Conservation (phyloP, 345 rosid genomes). For the Nasturtium officinale region DNA sequence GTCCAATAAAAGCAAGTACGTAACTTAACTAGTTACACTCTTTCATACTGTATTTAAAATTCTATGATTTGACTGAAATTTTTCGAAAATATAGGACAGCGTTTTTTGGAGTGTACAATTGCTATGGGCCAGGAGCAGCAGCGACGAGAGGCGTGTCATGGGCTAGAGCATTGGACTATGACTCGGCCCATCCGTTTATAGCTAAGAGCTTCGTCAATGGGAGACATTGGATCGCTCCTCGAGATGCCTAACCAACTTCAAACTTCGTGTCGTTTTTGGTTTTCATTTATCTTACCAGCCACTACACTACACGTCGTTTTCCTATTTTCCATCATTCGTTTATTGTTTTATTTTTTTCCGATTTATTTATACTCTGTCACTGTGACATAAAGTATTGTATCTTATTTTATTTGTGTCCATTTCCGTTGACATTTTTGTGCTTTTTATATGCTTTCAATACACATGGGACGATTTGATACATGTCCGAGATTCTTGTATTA, state of each 20-base stretch:
- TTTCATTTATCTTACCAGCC: not conserved
- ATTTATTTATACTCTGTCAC: not conserved
- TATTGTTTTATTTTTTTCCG: not conserved
- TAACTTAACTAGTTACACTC: not conserved
- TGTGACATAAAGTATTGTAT: not conserved
- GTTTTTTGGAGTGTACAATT: slow-evolving; percentile 87
- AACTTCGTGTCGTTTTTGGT: not conserved
- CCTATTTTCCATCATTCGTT: slow-evolving; percentile 17
- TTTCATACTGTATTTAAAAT: too few relatives aligned
- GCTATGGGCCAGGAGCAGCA: slow-evolving; percentile 86
- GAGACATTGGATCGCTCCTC: slow-evolving; percentile 84
- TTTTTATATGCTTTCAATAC: not conserved
- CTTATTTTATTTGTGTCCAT: not conserved
- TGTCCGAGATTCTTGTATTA: not conserved
- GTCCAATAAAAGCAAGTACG: slow-evolving; percentile 86
- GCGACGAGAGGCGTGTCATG: slow-evolving; percentile 78
- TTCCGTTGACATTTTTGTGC: not conserved
- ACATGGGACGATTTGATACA: not conserved
- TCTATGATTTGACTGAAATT: not conserved
- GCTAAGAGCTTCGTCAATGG: slow-evolving; percentile 94
- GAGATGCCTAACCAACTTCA: slow-evolving; percentile 53
- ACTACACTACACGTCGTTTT: not conserved
- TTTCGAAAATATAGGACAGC: slow-evolving; percentile 56
- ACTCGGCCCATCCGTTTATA: slow-evolving; percentile 77
- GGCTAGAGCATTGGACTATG: slow-evolving; percentile 84